Conservation (phyloP, 139 green algal genomes). For the Closterium sp. region DNA sequence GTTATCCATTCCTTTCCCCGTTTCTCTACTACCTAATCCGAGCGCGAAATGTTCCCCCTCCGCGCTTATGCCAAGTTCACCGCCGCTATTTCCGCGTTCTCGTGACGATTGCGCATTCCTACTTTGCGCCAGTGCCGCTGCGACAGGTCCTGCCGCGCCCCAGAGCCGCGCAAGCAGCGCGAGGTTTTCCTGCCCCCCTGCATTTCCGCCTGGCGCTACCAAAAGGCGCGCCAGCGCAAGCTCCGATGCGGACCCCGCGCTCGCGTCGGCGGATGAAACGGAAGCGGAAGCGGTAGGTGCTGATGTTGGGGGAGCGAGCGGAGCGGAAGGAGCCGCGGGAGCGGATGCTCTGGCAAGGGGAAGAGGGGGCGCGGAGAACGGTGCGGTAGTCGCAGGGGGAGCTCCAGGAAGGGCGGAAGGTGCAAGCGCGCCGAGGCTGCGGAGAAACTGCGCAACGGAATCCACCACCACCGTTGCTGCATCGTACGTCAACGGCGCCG, state of each 20-base stretch:
- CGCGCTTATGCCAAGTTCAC: not conserved
- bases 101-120: not conserved
- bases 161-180: not conserved
- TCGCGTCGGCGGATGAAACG: not conserved
- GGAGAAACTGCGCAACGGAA: not conserved
- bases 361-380: not conserved
- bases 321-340: not conserved
- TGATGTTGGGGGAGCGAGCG: not conserved
- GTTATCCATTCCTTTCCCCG: no score
- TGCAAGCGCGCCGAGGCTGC: not conserved
- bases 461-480: not conserved
- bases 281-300: not conserved
- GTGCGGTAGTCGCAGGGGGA: not conserved
- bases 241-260: not conserved
- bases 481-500: not conserved
- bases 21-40: no score
- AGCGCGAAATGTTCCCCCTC: not conserved
- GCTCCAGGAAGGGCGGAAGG: not conserved
- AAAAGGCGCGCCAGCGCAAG: not conserved
- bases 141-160: not conserved
- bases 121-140: not conserved
- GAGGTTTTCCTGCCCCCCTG: not conserved
- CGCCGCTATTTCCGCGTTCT: not conserved
- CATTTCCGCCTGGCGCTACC: not conserved
- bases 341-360: not conserved